These are phyloP conservation scores for Linnemannia hyalina DNA, from an alignment of 192 early-diverging fungal species.

Conservation along the genomic window DNA sequence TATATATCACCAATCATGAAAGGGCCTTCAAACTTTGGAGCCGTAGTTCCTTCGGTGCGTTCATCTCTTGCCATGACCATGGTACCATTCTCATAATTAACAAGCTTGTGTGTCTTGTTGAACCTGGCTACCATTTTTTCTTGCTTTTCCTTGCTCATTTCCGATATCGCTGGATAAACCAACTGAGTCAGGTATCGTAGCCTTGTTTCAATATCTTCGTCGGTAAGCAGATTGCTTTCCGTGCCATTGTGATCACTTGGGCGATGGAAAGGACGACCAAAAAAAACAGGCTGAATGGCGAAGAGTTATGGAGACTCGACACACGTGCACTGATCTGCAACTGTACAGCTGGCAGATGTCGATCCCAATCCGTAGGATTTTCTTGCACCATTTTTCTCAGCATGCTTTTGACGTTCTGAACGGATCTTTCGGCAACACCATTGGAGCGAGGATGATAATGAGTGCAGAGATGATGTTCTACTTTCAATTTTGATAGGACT, in stretches of 20 bases:
- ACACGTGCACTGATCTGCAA: background rate
- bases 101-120: background rate
- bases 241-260: slow-evolving; percentile 29
- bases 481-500: slow-evolving; percentile 9
- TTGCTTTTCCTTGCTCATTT: slow-evolving; percentile 6
- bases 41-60: background rate
- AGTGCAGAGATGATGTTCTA: slow-evolving; percentile 52
- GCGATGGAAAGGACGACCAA: background rate
- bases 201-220: background rate
- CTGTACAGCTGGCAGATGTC: slow-evolving; percentile 1
- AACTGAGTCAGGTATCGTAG: background rate
- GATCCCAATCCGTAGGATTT: background rate
- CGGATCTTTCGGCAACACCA: slow-evolving; percentile 55
- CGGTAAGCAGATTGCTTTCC: background rate
- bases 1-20: background rate
- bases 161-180: slow-evolving; percentile 14
- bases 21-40: background rate
- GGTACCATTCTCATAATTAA: background rate
- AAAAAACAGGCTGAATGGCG: background rate
- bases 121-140: slow-evolving; percentile 11
- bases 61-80: slow-evolving; percentile 1
- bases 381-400: background rate
- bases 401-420: slow-evolving; percentile 24
- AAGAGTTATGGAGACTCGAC: background rate
- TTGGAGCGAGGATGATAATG: slow-evolving; percentile 61